phyloP scores from a whole-genome alignment of 257 asterid species.

The Euphrasia confusa region DNA sequence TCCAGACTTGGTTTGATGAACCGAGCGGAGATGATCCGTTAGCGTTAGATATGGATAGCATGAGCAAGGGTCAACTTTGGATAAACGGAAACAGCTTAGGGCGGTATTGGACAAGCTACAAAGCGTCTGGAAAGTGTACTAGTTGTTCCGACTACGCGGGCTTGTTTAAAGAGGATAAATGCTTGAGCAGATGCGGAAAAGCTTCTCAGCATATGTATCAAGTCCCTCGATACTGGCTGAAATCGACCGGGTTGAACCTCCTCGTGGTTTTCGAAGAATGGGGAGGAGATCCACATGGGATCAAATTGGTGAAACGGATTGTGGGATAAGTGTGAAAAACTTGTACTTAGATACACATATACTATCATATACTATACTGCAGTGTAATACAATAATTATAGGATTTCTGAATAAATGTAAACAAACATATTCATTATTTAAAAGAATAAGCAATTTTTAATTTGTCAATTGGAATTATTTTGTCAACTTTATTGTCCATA shows the following conservation, averaged over 20 bases:
- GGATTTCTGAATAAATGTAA: too few relatives aligned
- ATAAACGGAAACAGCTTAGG: neutral
- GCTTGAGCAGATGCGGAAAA: slow-evolving; percentile 74
- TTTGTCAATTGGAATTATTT: too few relatives aligned
- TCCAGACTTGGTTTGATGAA: neutral
- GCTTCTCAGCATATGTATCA: slow-evolving; percentile 97
- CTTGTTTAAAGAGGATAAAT: slow-evolving; percentile 62
- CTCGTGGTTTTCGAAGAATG: slow-evolving; percentile 84
- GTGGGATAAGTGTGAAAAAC: slow-evolving; percentile 31
- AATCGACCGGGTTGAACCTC: slow-evolving; percentile 62
- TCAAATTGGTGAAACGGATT: slow-evolving; percentile 65
- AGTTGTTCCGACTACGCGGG: slow-evolving; percentile 70
- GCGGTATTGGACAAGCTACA: slow-evolving; percentile 43
- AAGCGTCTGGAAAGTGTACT: slow-evolving; percentile 69
- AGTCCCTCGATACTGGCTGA: slow-evolving; percentile 88
- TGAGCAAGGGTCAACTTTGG: slow-evolving; percentile 6
- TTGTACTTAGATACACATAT: too few relatives aligned
- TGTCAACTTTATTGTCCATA: too few relatives aligned
- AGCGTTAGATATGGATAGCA: neutral
- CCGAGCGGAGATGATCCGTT: neutral
- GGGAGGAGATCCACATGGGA: slow-evolving; percentile 83
- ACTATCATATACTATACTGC: too few relatives aligned
- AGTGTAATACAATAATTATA: too few relatives aligned
- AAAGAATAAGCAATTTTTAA: too few relatives aligned
- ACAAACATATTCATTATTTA: too few relatives aligned